These are phyloP conservation scores for Aquilaria sinensis DNA, from an alignment of 345 rosid species.

Conservation along the genomic window DNA sequence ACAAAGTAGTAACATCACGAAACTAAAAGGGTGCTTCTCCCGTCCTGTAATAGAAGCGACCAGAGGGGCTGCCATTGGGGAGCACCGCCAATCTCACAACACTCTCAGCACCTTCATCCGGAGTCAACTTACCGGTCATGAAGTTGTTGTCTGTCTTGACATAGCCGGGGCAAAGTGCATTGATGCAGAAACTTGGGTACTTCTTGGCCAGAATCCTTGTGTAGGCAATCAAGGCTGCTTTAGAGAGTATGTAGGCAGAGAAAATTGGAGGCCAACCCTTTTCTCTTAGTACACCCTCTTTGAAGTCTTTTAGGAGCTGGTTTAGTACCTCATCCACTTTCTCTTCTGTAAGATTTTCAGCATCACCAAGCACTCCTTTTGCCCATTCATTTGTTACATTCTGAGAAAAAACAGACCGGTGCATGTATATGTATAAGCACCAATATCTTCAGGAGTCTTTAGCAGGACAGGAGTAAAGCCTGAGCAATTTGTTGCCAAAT, in stretches of 20 bases:
- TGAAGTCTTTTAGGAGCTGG: neutral
- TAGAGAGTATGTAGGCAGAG: constrained; percentile 19
- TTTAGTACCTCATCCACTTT: constrained; percentile 5
- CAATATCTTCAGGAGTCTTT: neutral
- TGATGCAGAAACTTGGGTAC: constrained; percentile 14
- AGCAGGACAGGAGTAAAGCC: no score
- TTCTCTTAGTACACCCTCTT: neutral
- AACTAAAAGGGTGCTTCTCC: constrained; percentile 17
- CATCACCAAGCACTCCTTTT: constrained; percentile 6
- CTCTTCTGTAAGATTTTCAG: constrained; percentile 9
- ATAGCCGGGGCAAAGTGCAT: constrained; percentile 23
- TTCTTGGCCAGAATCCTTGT: constrained; percentile 26
- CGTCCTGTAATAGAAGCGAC: constrained; percentile 1
- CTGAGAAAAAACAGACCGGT: neutral
- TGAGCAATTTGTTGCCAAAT: no score
- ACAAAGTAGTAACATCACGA: neutral
- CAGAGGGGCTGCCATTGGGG: constrained; percentile 10
- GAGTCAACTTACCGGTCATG: neutral
- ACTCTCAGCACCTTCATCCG: constrained; percentile 4
- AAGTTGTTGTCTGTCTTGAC: constrained; percentile 24
- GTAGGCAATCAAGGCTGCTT: constrained; percentile 29
- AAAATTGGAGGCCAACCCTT: constrained; percentile 19
- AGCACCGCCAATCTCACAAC: constrained; percentile 12
- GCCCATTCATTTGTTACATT: constrained; percentile 17
- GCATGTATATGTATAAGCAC: neutral